Percentiles rank a stretch among this genome's conserved stretches.
Evolutionary conservation across 2,329 filamentous ascomycete species (phyloP).

Genomic region (Ascochyta pisi): DNA sequence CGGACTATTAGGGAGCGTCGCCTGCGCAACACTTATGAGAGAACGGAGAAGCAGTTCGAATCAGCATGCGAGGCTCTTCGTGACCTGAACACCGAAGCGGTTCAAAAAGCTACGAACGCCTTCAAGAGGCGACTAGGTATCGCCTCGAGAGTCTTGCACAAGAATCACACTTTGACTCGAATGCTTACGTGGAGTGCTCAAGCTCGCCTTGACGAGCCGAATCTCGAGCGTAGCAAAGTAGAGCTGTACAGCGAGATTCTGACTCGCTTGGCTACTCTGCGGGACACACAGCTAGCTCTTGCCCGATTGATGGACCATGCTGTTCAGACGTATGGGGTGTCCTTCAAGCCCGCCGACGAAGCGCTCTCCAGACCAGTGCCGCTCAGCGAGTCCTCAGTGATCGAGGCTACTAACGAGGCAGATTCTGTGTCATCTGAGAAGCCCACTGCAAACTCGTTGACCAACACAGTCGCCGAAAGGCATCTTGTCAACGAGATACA

Average conservation of each 20-base stretch:
- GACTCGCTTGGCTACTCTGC: conserved; percentile 35
- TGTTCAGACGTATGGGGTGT: conserved; percentile 32
- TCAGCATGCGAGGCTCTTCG: conserved; percentile 23
- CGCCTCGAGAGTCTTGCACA: conserved; percentile 32
- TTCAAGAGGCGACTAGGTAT: conserved; percentile 33
- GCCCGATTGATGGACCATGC: conserved; percentile 32
- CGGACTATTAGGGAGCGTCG: conserved; percentile 10
- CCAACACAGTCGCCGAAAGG: conserved; percentile 23
- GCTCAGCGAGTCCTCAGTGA: neutral
- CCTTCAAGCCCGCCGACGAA: conserved; percentile 19
- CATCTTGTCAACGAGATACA: conserved; percentile 38
- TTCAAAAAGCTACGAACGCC: conserved; percentile 16
- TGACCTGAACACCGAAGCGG: conserved; percentile 12
- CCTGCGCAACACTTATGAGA: conserved; percentile 22
- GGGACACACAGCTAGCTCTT: conserved; percentile 42
- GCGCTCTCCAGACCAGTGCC: neutral
- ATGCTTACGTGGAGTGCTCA: conserved; percentile 39
- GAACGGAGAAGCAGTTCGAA: conserved; percentile 30
- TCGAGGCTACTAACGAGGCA: neutral
- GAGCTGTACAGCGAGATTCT: conserved; percentile 30
- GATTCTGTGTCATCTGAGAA: neutral
- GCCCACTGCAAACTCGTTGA: neutral
- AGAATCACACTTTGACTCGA: conserved; percentile 38
- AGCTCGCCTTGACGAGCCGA: conserved; percentile 33
- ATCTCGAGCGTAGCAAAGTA: conserved; percentile 18